These are phyloP conservation scores for Mycena venus DNA, from an alignment of 768 basidiomycete species.

Conservation along the genomic window DNA sequence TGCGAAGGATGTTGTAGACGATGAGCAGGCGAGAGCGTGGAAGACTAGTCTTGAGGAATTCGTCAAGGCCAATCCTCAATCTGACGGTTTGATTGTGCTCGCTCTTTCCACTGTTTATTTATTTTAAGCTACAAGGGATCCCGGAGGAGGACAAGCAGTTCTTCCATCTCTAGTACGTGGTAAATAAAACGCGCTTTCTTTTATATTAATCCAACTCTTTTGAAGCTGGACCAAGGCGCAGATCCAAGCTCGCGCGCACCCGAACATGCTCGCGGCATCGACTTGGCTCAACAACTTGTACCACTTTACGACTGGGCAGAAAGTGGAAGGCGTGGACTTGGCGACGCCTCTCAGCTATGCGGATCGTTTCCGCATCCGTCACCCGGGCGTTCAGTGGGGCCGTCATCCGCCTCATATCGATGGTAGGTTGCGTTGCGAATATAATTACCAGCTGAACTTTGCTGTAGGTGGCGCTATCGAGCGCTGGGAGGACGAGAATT, in stretches of 20 bases:
- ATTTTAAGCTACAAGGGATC: constrained; percentile 46
- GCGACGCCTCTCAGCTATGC: constrained; percentile 68
- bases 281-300: constrained; percentile 67
- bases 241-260: constrained; percentile 68
- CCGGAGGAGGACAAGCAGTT: constrained; percentile 69
- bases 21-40: constrained; percentile 61
- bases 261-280: constrained; percentile 62
- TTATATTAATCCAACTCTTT: not conserved
- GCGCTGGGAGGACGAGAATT: constrained; percentile 68
- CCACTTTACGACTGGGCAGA: constrained; percentile 47
- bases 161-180: constrained; percentile 67
- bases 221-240: constrained; percentile 53
- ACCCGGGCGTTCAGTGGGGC: constrained; percentile 65
- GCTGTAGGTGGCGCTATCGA: constrained; percentile 70
- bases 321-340: constrained; percentile 62
- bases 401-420: constrained; percentile 47
- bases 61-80: constrained; percentile 61
- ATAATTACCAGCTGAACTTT: constrained; percentile 31
- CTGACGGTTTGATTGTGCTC: constrained; percentile 50
- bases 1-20: constrained; percentile 64
- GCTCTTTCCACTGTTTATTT: not conserved
- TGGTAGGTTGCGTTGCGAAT: constrained; percentile 21
- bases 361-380: constrained; percentile 74
- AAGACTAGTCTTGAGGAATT: constrained; percentile 63
- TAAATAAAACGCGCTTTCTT: not conserved